Evolutionary conservation across 2,329 filamentous ascomycete species (phyloP).

Genomic region (Xylaria hypoxylon): DNA sequence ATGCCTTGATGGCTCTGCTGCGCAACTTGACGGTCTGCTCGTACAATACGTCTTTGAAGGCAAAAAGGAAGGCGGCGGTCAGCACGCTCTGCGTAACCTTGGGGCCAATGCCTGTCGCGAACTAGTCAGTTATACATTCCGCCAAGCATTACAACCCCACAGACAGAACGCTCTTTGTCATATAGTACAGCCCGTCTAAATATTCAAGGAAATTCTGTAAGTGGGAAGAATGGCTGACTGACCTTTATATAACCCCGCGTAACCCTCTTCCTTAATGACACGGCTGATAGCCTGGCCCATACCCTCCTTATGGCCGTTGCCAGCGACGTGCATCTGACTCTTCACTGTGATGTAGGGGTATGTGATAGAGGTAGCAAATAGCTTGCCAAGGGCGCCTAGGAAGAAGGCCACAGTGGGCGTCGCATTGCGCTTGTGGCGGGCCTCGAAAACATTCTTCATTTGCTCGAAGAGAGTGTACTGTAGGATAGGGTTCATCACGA

Average conservation of each 20-base stretch:
- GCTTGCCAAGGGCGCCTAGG: conserved; percentile 91
- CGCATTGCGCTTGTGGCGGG: conserved; percentile 68
- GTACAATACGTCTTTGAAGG: conserved; percentile 97
- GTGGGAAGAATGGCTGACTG: conserved; percentile 51
- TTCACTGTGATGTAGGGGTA: conserved; percentile 99
- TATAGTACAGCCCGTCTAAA: not conserved
- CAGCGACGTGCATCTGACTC: conserved; percentile 95
- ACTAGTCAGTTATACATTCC: conserved; percentile 10
- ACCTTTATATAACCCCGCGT: conserved; percentile 92
- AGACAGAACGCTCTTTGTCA: no score
- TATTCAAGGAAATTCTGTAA: not conserved
- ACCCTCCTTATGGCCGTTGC: conserved; percentile 78
- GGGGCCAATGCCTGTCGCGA: conserved; percentile 80
- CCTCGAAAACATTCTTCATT: conserved; percentile 91
- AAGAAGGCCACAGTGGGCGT: conserved; percentile 90
- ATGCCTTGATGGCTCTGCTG: conserved; percentile 53
- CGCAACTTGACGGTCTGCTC: conserved; percentile 80
- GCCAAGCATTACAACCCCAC: not conserved
- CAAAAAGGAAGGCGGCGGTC: conserved; percentile 95
- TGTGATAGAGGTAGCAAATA: conserved; percentile 91
- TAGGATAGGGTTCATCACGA: conserved; percentile 97
- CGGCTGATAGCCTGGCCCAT: conserved; percentile 81
- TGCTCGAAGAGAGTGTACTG: conserved; percentile 99
- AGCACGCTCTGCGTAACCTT: conserved; percentile 98
- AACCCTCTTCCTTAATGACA: conserved; percentile 91